Evolutionary conservation across 1,139 yeast species (phyloP), one percentile per base, ranked within the genome.

Genomic region (Debaryomyces udenii): DNA sequence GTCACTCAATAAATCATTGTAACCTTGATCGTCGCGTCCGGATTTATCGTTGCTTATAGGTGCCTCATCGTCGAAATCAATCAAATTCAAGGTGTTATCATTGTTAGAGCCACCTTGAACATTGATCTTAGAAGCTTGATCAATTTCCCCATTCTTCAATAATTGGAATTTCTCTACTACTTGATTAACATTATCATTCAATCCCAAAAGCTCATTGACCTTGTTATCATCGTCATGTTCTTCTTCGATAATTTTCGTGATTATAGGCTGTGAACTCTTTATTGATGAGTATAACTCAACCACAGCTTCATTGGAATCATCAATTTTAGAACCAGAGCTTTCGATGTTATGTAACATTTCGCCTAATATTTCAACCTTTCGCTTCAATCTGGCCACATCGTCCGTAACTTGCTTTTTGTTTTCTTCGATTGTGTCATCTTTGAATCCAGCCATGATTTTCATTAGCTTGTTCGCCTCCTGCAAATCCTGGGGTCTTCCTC

Each of bases 381-480:
- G 80, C 54, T 82, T 83, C 56, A 93, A 75, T 60, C 88, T 84
- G 42, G 87, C 90, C 42, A 94, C 74, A 57, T 94, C 99, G 50
- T 86, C 90, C 31, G 83, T 81, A 31, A 91, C 86, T 52, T 86
- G 82, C 46, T 88, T 89, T 55, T 81, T 81, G 51, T 89, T 86
- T 52, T 77, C 79, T 48, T 80, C 80, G 27, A 78, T 68, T 33
- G 75, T 67, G 61, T 94, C 96, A 49, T 88, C 94, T 64, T 86
- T 86, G 69, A 88, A 93, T 3, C 99, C 99, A 7, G 99, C 96
- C 97, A 93, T 91, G 52, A 93, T 83, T 61, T 91, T 90, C 99
- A 93, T 94, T 61, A 93, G 76, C 53, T 86, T 87, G 63, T 93
- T 93, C 29, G 99, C 99, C 63, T 93, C 99, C 56, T 86, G 90